Percentiles rank a stretch among this genome's conserved stretches.
These are phyloP conservation scores for Chlorencoelia australis DNA, from an alignment of 2,329 filamentous ascomycete species.

Conservation along the genomic window DNA sequence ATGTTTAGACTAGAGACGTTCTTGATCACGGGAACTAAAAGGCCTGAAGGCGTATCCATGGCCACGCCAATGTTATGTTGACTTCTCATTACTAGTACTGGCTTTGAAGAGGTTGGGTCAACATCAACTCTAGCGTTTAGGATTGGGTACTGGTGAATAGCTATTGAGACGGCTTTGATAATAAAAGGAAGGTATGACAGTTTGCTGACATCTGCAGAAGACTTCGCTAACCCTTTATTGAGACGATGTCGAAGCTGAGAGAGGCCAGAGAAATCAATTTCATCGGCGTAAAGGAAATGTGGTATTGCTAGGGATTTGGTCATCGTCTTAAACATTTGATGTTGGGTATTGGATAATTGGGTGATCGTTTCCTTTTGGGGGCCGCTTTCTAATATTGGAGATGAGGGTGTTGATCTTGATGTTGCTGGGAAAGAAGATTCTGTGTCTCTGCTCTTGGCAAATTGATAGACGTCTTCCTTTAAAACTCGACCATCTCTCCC, in stretches of 20 bases:
- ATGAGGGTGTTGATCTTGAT: slow-evolving; percentile 17
- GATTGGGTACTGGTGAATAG: slow-evolving; percentile 70
- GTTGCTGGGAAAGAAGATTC: no score
- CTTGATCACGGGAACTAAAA: slow-evolving; percentile 86
- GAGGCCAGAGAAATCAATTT: slow-evolving; percentile 71
- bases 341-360: slow-evolving; percentile 67
- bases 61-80: slow-evolving; percentile 94
- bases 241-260: slow-evolving; percentile 63
- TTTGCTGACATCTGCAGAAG: slow-evolving; percentile 42
- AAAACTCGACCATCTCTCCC: slow-evolving; percentile 84
- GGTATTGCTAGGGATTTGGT: slow-evolving; percentile 83
- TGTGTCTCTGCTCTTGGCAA: slow-evolving; percentile 45
- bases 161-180: slow-evolving; percentile 86
- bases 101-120: slow-evolving; percentile 46
- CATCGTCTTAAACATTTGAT: slow-evolving; percentile 97
- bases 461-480: slow-evolving; percentile 82
- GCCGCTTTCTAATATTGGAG: slow-evolving; percentile 16
- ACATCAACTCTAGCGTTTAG: slow-evolving; percentile 78
- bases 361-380: slow-evolving; percentile 58
- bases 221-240: slow-evolving; percentile 48
- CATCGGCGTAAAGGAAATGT: slow-evolving; percentile 91
- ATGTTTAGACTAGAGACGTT: slow-evolving; percentile 72
- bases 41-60: slow-evolving; percentile 82
- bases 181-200: slow-evolving; percentile 90
- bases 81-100: slow-evolving; percentile 65